These are phyloP conservation scores for Cicer pinnatifidum DNA, from an alignment of 306 rosid species.

Conservation along the genomic window DNA sequence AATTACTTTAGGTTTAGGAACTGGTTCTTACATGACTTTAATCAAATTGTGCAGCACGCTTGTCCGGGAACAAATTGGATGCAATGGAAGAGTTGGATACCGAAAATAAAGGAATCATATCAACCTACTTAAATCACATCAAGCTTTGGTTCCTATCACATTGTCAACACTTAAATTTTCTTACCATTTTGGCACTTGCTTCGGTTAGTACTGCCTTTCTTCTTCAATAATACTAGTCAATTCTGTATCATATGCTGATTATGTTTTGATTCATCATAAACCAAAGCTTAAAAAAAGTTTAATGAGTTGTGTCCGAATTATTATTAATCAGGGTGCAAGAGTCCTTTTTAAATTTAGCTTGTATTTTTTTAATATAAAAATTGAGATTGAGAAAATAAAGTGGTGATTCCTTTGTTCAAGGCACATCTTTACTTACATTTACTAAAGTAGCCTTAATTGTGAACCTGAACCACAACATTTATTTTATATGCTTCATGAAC, in stretches of 20 bases:
- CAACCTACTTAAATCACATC: conserved; percentile 51
- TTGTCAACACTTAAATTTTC: conserved; percentile 71
- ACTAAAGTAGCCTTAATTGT: background rate
- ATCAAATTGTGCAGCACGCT: conserved; percentile 58
- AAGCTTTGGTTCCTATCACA: conserved; percentile 74
- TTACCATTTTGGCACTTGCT: conserved; percentile 77
- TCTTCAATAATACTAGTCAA: conserved; percentile 17
- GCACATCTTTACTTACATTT: background rate
- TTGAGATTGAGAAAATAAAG: conserved; percentile 28
- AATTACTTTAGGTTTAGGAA: conserved; percentile 19
- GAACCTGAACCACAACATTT: background rate
- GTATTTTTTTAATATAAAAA: background rate
- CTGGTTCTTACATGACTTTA: conserved; percentile 35
- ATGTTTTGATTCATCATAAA: conserved; percentile 11
- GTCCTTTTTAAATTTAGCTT: background rate
- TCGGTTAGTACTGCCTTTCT: conserved; percentile 67
- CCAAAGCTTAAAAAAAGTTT: no score
- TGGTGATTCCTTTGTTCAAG: conserved; percentile 27
- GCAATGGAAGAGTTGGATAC: conserved; percentile 68
- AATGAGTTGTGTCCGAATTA: no score
- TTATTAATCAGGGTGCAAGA: no score
- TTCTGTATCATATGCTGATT: conserved; percentile 1
- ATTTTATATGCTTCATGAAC: conserved; percentile 10
- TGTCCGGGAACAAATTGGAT: conserved; percentile 62
- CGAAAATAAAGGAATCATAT: conserved; percentile 60